Evolutionary conservation across 164 flowering plant genomes (phyloP).

Genomic region (Vitis cinerea): DNA sequence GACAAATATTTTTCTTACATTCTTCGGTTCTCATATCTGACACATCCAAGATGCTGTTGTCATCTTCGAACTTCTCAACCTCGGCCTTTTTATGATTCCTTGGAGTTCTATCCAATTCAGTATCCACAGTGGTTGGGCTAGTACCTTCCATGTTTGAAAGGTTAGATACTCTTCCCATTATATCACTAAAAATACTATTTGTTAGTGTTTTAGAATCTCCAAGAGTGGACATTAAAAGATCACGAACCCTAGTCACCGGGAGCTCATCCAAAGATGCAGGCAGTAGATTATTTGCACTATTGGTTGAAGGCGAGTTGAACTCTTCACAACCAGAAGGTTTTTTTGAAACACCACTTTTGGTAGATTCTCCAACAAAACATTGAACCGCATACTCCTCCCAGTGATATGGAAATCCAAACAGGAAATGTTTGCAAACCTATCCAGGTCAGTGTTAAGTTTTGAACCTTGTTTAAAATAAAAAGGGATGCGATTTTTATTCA

Average conservation of each 20-base stretch:
- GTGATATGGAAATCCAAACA: slow-evolving; percentile 30
- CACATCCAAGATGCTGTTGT: too few species aligned
- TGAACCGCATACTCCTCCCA: slow-evolving; percentile 23
- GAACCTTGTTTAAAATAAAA: neutral
- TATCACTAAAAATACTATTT: slow-evolving; percentile 5
- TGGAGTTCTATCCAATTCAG: too few species aligned
- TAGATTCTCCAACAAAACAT: slow-evolving; percentile 6
- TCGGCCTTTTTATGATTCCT: too few species aligned
- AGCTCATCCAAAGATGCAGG: slow-evolving; percentile 16
- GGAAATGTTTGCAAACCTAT: slow-evolving; percentile 28
- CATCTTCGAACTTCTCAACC: too few species aligned
- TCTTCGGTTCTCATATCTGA: too few species aligned
- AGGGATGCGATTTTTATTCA: neutral
- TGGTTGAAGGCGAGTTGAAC: neutral
- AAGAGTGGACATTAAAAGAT: slow-evolving; percentile 17
- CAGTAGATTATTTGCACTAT: neutral
- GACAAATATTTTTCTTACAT: too few species aligned
- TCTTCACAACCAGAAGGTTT: neutral
- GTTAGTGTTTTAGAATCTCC: slow-evolving; percentile 7
- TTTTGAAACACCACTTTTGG: neutral
- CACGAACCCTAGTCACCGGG: slow-evolving; percentile 13
- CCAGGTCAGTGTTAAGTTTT: neutral
- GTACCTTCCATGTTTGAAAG: too few species aligned
- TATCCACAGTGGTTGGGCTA: too few species aligned
- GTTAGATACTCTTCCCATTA: neutral